Evolutionary conservation across 257 asterid genomes (phyloP), one percentile per base, ranked within the genome.

Genomic region (Solanum etuberosum): DNA sequence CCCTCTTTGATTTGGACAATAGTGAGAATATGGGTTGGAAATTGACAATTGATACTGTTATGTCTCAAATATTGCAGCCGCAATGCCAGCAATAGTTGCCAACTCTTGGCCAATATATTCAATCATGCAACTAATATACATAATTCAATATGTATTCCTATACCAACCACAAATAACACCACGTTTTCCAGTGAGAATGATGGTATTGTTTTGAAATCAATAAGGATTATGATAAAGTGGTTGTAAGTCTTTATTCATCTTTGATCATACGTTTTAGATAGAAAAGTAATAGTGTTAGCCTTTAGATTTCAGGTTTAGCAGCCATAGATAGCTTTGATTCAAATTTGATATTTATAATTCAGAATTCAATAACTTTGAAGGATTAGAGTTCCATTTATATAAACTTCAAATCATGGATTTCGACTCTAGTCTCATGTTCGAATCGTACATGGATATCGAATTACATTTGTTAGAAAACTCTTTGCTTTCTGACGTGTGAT

Each of bases 271-370:
- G 4, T 71, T 4, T 18, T 9, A 37, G 13, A 21, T 0, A 59
- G 13, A 5, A 27, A 59, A 21, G 5, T 18, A 32, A 0, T 2
- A 16, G 7, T 9, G 25, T 7, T 32, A 1, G 16, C 9, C 0
- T 4, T 70, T 9, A 0, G 0, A 16, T 32, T 71, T 16, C 0
- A 1, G 7, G 3, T 32, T 71, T n/a, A n/a, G n/a, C 1, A 18
- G 0, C 0, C 23, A 68, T 29, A 8, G 5, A 68, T 68, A 68
- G 1, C 23, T 68, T 67, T 29, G 0, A 5, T 68, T 7, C 3
- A 29, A 29, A 13, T 7, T 31, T 2, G 0, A 8, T 16, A 7
- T 32, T 70, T 70, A 3, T 1, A 16, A 1, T 16, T 70, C 7
- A 32, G 42, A 32, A 32, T 16, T 8, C 14, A 70, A 7, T 15